phyloP scores from a whole-genome alignment of 2,329 filamentous ascomycete genomes.

The Neonectria magnoliae region DNA sequence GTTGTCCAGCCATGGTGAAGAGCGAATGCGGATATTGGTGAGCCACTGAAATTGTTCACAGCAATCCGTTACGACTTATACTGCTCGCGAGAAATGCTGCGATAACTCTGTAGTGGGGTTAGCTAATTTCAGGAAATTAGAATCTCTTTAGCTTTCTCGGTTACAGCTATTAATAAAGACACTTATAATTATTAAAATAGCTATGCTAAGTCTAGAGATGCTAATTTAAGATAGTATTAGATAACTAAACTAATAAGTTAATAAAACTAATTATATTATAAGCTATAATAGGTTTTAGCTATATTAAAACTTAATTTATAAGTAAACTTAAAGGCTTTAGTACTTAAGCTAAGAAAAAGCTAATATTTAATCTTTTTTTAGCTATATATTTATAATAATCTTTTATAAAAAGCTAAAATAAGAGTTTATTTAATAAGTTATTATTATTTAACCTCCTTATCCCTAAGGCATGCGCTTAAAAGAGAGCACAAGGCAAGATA shows the following conservation, averaged over 20 bases:
- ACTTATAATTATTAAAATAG: not conserved
- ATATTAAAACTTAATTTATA: not conserved
- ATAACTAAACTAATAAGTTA: slow-evolving; percentile 27
- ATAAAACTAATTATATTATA: too few relatives aligned
- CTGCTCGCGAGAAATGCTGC: not conserved
- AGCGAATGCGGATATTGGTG: not conserved
- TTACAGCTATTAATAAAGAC: not conserved
- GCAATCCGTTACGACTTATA: not conserved
- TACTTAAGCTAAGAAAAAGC: too few relatives aligned
- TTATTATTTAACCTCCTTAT: too few relatives aligned
- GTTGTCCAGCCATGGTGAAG: slow-evolving; percentile 21
- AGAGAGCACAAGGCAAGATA: too few relatives aligned
- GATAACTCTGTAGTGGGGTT: not conserved
- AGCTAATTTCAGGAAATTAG: not conserved
- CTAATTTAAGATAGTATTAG: not conserved
- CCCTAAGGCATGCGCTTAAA: too few relatives aligned
- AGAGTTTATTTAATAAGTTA: too few relatives aligned
- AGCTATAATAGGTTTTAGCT: too few relatives aligned
- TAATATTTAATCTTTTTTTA: too few relatives aligned
- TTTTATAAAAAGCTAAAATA: too few relatives aligned
- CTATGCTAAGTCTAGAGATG: not conserved
- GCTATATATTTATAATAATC: too few relatives aligned
- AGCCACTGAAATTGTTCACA: not conserved
- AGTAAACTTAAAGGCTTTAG: too few relatives aligned
- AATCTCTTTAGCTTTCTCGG: not conserved